A percentile compares a stretch with the other conserved stretches of the same genome.
phyloP scores from a whole-genome alignment of 495 filamentous ascomycete species.

The Amniculicola lignicola region DNA sequence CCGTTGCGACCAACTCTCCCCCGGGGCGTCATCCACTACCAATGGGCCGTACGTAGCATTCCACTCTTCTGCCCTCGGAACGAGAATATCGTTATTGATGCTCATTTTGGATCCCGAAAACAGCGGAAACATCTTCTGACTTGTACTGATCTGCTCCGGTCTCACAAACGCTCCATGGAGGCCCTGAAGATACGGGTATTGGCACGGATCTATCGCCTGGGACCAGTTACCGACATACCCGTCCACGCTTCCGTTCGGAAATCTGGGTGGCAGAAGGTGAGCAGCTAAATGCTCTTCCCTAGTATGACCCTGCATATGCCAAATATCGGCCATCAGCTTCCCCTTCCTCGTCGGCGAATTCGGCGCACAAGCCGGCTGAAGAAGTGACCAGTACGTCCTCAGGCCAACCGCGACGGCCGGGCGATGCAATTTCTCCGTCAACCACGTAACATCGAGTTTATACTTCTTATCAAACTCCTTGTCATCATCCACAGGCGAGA shows the following conservation, averaged over 20 bases:
- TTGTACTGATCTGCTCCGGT: conserved; percentile 56
- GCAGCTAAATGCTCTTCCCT: conserved; percentile 33
- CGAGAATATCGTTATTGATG: conserved; percentile 77
- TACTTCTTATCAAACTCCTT: conserved; percentile 10
- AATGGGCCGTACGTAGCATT: conserved; percentile 37
- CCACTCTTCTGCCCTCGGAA: conserved; percentile 76
- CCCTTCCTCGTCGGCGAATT: background rate
- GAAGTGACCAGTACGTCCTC: conserved; percentile 38
- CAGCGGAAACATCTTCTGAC: conserved; percentile 60
- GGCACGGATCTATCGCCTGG: conserved; percentile 34
- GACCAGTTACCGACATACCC: conserved; percentile 45
- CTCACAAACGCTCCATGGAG: conserved; percentile 71
- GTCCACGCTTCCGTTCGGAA: conserved; percentile 28
- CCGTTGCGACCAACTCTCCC: conserved; percentile 56
- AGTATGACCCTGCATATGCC: conserved; percentile 21
- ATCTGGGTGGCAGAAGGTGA: conserved; percentile 16
- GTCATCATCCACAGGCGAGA: conserved; percentile 13
- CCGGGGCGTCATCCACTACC: conserved; percentile 43
- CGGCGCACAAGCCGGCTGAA: conserved; percentile 37
- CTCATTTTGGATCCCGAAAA: conserved; percentile 75
- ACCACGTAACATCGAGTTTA: conserved; percentile 32
- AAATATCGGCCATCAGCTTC: conserved; percentile 17
- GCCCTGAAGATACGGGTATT: conserved; percentile 40
- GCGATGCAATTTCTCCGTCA: conserved; percentile 6
- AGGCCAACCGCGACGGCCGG: background rate